Evolutionary conservation across 2,329 filamentous ascomycete species (phyloP).

Genomic region (Lachnellula arida): DNA sequence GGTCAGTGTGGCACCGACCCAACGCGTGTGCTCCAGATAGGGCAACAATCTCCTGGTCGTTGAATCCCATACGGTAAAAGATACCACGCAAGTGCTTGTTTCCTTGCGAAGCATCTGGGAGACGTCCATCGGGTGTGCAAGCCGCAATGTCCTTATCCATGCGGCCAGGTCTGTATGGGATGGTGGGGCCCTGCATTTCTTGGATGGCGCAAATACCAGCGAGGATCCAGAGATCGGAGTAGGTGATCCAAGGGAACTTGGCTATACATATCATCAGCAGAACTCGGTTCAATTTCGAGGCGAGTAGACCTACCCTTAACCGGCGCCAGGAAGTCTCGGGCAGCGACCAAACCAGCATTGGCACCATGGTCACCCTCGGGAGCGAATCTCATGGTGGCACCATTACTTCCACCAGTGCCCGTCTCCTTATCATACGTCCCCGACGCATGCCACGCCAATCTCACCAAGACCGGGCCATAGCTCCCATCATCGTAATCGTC

Average conservation of each 20-base stretch:
- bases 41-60: conserved; percentile 94
- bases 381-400: conserved; percentile 92
- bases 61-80: conserved; percentile 96
- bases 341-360: conserved; percentile 82
- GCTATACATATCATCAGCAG: conserved; percentile 36
- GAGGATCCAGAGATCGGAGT: conserved; percentile 97
- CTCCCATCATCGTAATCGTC: conserved; percentile 96
- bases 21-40: conserved; percentile 81
- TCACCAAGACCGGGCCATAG: conserved; percentile 86
- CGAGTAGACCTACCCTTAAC: conserved; percentile 62
- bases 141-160: conserved; percentile 70
- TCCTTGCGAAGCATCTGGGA: conserved; percentile 76
- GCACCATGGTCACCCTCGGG: conserved; percentile 88
- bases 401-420: conserved; percentile 87
- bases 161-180: conserved; percentile 88
- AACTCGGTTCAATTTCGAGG: neutral
- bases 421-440: conserved; percentile 90
- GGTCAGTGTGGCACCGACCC: conserved; percentile 83
- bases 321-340: conserved; percentile 89
- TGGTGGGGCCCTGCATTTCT: conserved; percentile 85
- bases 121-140: conserved; percentile 91
- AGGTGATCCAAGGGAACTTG: conserved; percentile 91
- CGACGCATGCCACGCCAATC: conserved; percentile 89
- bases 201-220: conserved; percentile 81
- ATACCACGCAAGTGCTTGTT: conserved; percentile 81